Conservation (phyloP, 257 asterid species). For the Forsythia suspensa region DNA sequence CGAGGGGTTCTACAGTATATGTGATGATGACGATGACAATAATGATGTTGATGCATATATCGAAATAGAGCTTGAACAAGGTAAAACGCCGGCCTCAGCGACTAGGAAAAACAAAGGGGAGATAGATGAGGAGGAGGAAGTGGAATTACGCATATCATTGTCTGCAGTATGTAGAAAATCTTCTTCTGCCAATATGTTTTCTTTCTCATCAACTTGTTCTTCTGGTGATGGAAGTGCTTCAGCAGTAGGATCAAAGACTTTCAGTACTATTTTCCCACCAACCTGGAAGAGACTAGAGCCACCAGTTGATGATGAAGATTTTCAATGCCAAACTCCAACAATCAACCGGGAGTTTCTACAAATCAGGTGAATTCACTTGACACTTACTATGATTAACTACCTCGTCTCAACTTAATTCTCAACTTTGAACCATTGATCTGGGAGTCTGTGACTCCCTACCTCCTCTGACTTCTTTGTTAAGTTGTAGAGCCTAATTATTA, state of each 20-base stretch:
- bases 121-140: conserved; percentile 5
- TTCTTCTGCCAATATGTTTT: not conserved
- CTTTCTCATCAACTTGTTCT: not conserved
- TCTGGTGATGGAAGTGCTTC: not conserved
- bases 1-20: not conserved
- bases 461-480: too few species aligned
- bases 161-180: not conserved
- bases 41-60: conserved; percentile 17
- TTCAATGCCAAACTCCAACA: not conserved
- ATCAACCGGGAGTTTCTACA: not conserved
- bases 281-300: not conserved
- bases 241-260: not conserved
- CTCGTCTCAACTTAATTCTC: too few species aligned
- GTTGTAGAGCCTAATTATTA: too few species aligned
- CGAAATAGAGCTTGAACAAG: conserved; percentile 14
- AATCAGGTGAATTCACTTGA: not conserved
- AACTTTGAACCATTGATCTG: too few species aligned
- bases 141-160: conserved; percentile 19
- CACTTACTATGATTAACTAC: not conserved
- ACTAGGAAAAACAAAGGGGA: not conserved
- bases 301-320: not conserved
- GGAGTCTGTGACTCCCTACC: too few species aligned
- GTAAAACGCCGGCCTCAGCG: not conserved
- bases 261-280: not conserved
- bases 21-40: not conserved